Evolutionary conservation across 2,329 filamentous ascomycete species (phyloP), one percentile per base, ranked within the genome.

Genomic region (Fusarium sp.): DNA sequence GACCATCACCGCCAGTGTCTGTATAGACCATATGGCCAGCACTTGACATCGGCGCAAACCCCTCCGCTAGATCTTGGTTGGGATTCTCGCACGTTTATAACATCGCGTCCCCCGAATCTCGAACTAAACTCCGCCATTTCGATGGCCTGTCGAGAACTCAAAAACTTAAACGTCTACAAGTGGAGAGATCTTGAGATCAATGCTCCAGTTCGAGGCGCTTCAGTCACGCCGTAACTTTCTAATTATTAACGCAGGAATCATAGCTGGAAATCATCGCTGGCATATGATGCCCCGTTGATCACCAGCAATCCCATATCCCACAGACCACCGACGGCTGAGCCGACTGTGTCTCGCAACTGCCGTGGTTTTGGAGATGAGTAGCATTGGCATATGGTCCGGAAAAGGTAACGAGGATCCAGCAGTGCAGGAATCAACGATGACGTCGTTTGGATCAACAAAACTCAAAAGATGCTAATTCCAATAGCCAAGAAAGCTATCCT

Each of bases 321-420:
- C 53, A 56, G 52, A 49, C 63, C 67, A 73, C 58, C 59, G 57
- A 69, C 72, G 72, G 72, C 68, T 52, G 65, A 51, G 64, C 72
- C 72, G 72, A 62, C 70, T 70, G 57, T 74, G 65, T 63, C 70
- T 70, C 59, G 61, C 46, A 51, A 67, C 48, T 74, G 57, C 63
- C 58, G 54, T 70, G 37, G 44, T 45, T 31, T 37, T 51, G 14
- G 19, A 45, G 31, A 28, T 13, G 44, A 30, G 44, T 50, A 8
- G 41, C 58, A 54, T 65, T 67, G 56, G 44, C 62, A 19, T 43
- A 28, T 39, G 18, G 51, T 42, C 59, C 61, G 50, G 43, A 39
- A 50, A 61, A 16, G 50, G 34, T 58, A 51, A 61, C 44, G 54
- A 65, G 58, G 58, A 57, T 44, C 62, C 55, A 53, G 48, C 42